Evolutionary conservation across 2,329 filamentous ascomycete genomes (phyloP), one percentile per base, ranked within the genome.

Genomic region (Botrytis paeoniae): DNA sequence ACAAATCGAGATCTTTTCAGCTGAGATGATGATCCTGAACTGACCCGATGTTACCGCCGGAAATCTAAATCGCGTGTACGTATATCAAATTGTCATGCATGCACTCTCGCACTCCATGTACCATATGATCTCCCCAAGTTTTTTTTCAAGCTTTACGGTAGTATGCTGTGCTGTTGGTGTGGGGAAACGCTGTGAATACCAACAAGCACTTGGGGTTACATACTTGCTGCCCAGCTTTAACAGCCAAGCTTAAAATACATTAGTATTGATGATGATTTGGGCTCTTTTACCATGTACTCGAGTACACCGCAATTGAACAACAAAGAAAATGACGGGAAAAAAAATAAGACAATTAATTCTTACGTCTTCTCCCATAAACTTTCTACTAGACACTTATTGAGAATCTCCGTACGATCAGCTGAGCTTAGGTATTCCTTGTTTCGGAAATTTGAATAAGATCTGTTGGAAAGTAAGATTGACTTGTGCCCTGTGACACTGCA

Each of bases 251-350:
- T 10, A n/a, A 48, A 35, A 37, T 35, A 12, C 45, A n/a, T 35
- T 32, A 18, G 25, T n/a, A 29, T 32, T 29, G 51, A 41, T 39
- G 35, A n/a, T 39, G 60, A 41, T 39, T n/a, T 37, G 25, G 16
- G 22, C 60, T 37, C 60, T 25, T 62, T 62, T 62, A 18, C n/a
- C 6, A 18, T 29, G 12, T 57, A 9, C 39, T 32, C 39, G 7
- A 51, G 25, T 12, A 43, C 45, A 68, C 66, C 39, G 68, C 68
- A 62, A 70, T 29, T 41, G 60, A 70, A 61, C 68, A 45, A 61
- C 57, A 70, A 70, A 69, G 65, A 41, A 16, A 8, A 25, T 14
- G 45, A n/a, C n/a, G 51, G 25, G 61, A 43, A 60, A 8, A 1
- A 39, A 20, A 35, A 45, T 16, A 43, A 25, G 39, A 57, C 69